These are phyloP conservation scores for Pyrus pyrifolia DNA, from an alignment of 306 rosid species.

Conservation along the genomic window DNA sequence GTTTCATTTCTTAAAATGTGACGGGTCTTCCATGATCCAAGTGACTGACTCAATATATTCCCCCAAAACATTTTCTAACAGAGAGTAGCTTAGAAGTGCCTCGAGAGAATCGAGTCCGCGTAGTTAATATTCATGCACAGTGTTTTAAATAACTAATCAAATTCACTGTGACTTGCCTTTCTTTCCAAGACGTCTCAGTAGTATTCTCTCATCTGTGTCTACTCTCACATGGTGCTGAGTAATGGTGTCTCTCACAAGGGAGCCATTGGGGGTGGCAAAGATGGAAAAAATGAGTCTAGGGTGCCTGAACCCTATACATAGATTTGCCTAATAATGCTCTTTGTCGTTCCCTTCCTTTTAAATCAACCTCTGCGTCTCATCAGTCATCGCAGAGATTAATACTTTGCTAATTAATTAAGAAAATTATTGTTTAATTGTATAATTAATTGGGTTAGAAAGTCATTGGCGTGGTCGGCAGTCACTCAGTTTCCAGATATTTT, in stretches of 20 bases:
- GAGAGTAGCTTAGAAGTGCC: not conserved
- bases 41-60: slow-evolving; percentile 32
- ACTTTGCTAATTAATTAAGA: not conserved
- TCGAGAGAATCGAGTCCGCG: slow-evolving; percentile 16
- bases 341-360: slow-evolving; percentile 8
- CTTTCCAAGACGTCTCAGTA: not conserved
- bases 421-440: not conserved
- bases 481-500: slow-evolving; percentile 4
- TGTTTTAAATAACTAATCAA: not conserved
- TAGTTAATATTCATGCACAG: slow-evolving; percentile 15
- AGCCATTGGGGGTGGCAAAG: slow-evolving; percentile 17
- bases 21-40: not conserved
- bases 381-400: not conserved
- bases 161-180: slow-evolving; percentile 1
- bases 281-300: slow-evolving; percentile 30
- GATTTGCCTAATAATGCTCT: slow-evolving; percentile 25
- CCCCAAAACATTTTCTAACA: slow-evolving; percentile 32
- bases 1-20: not conserved
- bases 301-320: slow-evolving; percentile 29
- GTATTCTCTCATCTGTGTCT: slow-evolving; percentile 10
- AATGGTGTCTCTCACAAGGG: slow-evolving; percentile 50
- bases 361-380: slow-evolving; percentile 1
- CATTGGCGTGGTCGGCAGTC: slow-evolving; percentile 20
- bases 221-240: slow-evolving; percentile 34
- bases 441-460: slow-evolving; percentile 2